Percentiles rank a stretch among this genome's conserved stretches.
phyloP scores from a whole-genome alignment of 805 yeast species.

The Myxozyma lipomycoides region DNA sequence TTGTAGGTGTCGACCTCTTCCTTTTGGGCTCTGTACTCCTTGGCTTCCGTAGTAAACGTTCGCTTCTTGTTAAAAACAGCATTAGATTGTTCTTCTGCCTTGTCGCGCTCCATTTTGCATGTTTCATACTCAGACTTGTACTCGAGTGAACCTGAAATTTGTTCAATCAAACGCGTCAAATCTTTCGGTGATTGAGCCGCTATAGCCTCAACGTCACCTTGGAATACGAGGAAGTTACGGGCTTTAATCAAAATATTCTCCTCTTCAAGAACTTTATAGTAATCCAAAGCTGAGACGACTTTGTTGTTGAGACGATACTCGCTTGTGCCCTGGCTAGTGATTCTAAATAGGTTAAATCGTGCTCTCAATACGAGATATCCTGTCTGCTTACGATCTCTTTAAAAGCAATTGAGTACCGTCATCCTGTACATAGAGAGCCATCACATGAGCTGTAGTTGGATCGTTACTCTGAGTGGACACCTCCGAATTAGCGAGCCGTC shows the following conservation, averaged over 20 bases:
- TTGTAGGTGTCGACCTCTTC: constrained; percentile 67
- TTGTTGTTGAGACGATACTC: constrained; percentile 63
- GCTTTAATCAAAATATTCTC: constrained; percentile 87
- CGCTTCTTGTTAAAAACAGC: constrained; percentile 65
- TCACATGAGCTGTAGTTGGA: constrained; percentile 59
- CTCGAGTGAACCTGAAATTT: constrained; percentile 76
- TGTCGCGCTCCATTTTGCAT: constrained; percentile 59
- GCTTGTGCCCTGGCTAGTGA: constrained; percentile 53
- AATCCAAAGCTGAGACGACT: constrained; percentile 59
- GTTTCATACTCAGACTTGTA: constrained; percentile 61
- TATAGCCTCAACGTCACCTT: constrained; percentile 92
- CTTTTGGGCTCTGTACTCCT: constrained; percentile 72
- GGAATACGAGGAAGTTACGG: constrained; percentile 86
- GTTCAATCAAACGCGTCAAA: constrained; percentile 69
- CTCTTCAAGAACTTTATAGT: constrained; percentile 58
- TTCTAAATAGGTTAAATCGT: constrained; percentile 7
- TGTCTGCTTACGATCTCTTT: constrained; percentile 47
- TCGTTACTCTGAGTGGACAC: constrained; percentile 20
- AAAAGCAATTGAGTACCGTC: constrained; percentile 57
- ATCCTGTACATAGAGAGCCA: constrained; percentile 64
- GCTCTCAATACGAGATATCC: not conserved
- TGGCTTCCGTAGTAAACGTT: constrained; percentile 66
- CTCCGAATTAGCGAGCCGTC: constrained; percentile 41
- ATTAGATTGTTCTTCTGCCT: constrained; percentile 60
- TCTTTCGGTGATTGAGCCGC: constrained; percentile 83